Evolutionary conservation across 345 rosid species (phyloP), one percentile per base, ranked within the genome.

Genomic region (Angophora floribunda): DNA sequence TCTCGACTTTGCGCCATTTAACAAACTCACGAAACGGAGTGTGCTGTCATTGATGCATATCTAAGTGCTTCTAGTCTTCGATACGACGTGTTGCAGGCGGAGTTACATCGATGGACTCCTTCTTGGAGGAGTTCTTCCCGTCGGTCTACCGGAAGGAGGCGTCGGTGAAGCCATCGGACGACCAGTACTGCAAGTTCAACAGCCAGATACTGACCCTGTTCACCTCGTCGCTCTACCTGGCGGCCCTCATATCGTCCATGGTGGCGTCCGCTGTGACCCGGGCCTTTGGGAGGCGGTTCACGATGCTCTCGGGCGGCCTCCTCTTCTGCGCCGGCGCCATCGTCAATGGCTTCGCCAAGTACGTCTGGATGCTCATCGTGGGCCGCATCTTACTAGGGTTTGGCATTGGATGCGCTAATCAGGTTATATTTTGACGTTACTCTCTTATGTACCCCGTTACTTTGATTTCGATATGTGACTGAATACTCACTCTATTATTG

Each of bases 321-420:
- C 89, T 92, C 57, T 92, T 93, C 67, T 88, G 87, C 2, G 28
- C 17, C 7, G 95, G 95, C 8, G 91, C 93, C 2, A 4, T 90
- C 57, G 2, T 92, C n/a, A 93, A 93, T 57, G 93, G 87, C 36
- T 26, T 49, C 26, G 93, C 92, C 21, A 8, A 22, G 21, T 41
- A 61, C 26, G 24, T 93, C 21, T 12, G 30, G 87, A 91, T 89
- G 93, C 92, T 93, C 50, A 88, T 89, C 50, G 67, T 91, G 6
- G 95, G 93, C 5, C 87, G 93, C 16, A 0, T 91, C 28, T 84
- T 93, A 1, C 92, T 93, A 47, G 94, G 94, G 53, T 67, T 82
- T 26, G 94, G 93, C n/a, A 89, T 90, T 57, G 93, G 93, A 14
- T 90, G 90, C 13, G 90, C 87, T 87, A 93, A 89, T 63, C 95